Evolutionary conservation across 164 flowering plant species (phyloP).

Genomic region (Protea cynaroides): DNA sequence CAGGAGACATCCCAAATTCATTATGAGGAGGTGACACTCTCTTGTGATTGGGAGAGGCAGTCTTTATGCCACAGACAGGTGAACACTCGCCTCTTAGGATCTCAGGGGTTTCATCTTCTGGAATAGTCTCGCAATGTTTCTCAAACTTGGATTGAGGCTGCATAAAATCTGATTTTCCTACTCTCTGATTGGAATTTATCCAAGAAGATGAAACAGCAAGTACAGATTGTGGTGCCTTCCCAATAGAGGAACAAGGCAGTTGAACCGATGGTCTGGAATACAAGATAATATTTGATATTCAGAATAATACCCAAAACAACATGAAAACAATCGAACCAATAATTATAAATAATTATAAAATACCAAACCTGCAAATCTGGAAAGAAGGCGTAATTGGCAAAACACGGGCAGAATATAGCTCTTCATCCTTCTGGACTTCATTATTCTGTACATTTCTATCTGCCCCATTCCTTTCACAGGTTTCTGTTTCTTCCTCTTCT

Average conservation of each 20-base stretch:
- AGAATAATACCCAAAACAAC: neutral
- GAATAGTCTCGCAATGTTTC: slow-evolving; percentile 31
- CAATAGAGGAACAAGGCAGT: slow-evolving; percentile 46
- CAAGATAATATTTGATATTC: neutral
- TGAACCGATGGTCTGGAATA: slow-evolving; percentile 39
- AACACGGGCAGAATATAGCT: slow-evolving; percentile 29
- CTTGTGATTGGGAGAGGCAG: slow-evolving; percentile 77
- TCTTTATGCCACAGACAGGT: slow-evolving; percentile 51
- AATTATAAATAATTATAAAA: neutral
- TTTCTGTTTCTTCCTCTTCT: slow-evolving; percentile 52
- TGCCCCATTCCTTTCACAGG: slow-evolving; percentile 28
- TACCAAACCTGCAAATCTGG: slow-evolving; percentile 37
- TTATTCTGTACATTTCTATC: slow-evolving; percentile 26
- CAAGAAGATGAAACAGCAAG: slow-evolving; percentile 35
- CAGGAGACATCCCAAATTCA: slow-evolving; percentile 36
- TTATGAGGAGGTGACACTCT: slow-evolving; percentile 81
- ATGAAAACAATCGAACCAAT: neutral
- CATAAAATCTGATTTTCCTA: slow-evolving; percentile 26
- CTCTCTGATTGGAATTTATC: slow-evolving; percentile 14
- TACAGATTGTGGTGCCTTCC: slow-evolving; percentile 48
- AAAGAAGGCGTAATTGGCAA: slow-evolving; percentile 39
- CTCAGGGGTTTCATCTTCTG: slow-evolving; percentile 71
- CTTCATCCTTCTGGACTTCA: slow-evolving; percentile 36
- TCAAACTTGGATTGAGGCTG: slow-evolving; percentile 29
- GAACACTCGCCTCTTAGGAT: slow-evolving; percentile 44